These are phyloP conservation scores for Tetrapisispora taiwanensis DNA, from an alignment of 805 yeast species.

Conservation along the genomic window DNA sequence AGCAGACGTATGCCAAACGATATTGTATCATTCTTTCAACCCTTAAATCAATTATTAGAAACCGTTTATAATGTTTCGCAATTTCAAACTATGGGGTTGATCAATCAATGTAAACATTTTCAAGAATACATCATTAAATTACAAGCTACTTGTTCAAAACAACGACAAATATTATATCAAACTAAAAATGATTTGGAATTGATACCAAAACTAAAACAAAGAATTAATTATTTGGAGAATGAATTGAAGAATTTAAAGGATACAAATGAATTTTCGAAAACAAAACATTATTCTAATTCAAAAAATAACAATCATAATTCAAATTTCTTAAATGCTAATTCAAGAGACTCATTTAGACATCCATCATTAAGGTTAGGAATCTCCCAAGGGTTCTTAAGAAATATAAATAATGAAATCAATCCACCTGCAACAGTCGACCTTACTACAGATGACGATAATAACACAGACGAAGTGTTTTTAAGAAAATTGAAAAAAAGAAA, in stretches of 20 bases:
- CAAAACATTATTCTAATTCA: neutral
- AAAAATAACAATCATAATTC: neutral
- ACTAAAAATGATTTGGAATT: slow-evolving; percentile 22
- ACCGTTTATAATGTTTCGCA: slow-evolving; percentile 21
- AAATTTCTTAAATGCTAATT: neutral
- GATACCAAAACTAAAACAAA: slow-evolving; percentile 14
- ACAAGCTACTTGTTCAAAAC: slow-evolving; percentile 20
- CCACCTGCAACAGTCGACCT: slow-evolving; percentile 23
- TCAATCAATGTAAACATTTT: slow-evolving; percentile 19
- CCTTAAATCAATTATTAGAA: slow-evolving; percentile 19
- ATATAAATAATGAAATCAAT: neutral
- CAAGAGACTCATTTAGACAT: neutral
- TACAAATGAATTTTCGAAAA: neutral
- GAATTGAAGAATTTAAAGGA: slow-evolving; percentile 1
- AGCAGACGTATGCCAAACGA: slow-evolving; percentile 15
- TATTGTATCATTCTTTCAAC: slow-evolving; percentile 20
- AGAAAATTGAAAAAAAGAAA: slow-evolving; percentile 15
- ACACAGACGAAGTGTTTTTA: slow-evolving; percentile 13
- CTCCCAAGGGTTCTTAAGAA: neutral
- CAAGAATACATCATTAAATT: slow-evolving; percentile 16
- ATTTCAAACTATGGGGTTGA: slow-evolving; percentile 21
- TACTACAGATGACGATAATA: slow-evolving; percentile 14
- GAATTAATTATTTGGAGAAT: slow-evolving; percentile 4
- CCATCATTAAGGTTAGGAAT: neutral
- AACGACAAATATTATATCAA: slow-evolving; percentile 18